Evolutionary conservation across 345 rosid species (phyloP).

Genomic region (Salix arbutifolia): DNA sequence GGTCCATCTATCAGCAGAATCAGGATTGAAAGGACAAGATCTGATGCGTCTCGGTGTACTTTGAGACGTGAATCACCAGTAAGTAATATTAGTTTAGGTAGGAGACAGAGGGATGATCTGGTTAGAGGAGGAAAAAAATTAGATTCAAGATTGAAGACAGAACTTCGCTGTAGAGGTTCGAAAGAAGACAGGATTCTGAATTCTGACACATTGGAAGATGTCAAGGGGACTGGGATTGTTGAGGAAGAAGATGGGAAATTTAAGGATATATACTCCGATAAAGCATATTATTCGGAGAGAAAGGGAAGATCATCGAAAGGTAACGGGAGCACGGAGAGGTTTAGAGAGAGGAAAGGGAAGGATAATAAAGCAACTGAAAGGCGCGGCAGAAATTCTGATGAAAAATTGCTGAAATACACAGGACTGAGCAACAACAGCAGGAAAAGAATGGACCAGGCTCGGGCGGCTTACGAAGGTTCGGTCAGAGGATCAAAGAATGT

Average conservation of each 20-base stretch:
- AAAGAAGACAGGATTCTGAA: conserved; percentile 2
- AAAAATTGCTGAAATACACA: conserved; percentile 16
- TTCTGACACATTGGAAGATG: conserved; percentile 14
- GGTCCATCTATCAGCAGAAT: conserved; percentile 22
- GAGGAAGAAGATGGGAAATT: conserved; percentile 36
- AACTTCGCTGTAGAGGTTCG: conserved; percentile 11
- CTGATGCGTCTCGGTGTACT: conserved; percentile 31
- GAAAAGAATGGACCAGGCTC: conserved; percentile 26
- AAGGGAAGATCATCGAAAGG: conserved; percentile 18
- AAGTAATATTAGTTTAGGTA: conserved; percentile 13
- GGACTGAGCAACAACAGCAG: conserved; percentile 7
- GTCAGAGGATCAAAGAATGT: conserved; percentile 22
- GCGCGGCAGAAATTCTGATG: conserved; percentile 13
- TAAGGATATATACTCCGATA: conserved; percentile 35
- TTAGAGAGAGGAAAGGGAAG: conserved; percentile 17
- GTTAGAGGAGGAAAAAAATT: conserved; percentile 20
- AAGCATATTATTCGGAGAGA: conserved; percentile 15
- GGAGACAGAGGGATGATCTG: conserved; percentile 31
- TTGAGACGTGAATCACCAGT: conserved; percentile 24
- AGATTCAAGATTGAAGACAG: conserved; percentile 16
- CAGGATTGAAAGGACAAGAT: conserved; percentile 37
- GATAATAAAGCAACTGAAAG: conserved; percentile 16
- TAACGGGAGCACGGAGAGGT: conserved; percentile 3
- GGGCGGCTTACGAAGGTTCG: conserved; percentile 21
- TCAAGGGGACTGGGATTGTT: conserved; percentile 31